These are phyloP conservation scores for Ilyonectria robusta DNA, from an alignment of 2,329 filamentous ascomycete species.

Conservation along the genomic window DNA sequence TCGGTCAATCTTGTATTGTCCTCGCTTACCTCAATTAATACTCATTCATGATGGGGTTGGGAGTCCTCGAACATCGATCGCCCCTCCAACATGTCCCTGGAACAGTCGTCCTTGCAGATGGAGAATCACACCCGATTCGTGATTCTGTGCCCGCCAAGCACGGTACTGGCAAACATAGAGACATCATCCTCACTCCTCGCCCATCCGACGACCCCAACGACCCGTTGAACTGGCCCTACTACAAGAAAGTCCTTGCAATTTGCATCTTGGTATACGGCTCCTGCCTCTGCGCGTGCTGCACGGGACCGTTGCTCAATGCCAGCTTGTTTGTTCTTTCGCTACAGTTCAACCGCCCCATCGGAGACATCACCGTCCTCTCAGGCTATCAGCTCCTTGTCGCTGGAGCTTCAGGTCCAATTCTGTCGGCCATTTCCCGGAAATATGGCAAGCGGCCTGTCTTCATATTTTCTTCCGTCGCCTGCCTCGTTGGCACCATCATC, in stretches of 20 bases:
- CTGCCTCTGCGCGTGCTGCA: neutral
- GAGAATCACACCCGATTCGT: neutral
- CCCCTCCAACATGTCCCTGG: neutral
- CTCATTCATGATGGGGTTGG: neutral
- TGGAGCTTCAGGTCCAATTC: neutral
- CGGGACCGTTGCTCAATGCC: constrained; percentile 4
- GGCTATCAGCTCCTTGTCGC: constrained; percentile 9
- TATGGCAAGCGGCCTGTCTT: constrained; percentile 3
- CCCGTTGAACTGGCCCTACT: neutral
- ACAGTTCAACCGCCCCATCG: neutral
- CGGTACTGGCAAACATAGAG: neutral
- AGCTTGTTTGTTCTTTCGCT: neutral
- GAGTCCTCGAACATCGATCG: neutral
- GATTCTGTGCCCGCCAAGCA: neutral
- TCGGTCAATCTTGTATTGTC: neutral
- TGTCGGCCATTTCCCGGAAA: constrained; percentile 3
- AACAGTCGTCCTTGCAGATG: neutral
- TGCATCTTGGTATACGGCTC: neutral
- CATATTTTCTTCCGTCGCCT: neutral
- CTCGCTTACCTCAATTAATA: too few species aligned
- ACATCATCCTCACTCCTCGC: neutral
- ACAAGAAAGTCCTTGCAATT: neutral
- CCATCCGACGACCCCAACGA: constrained; percentile 1
- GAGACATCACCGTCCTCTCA: neutral
- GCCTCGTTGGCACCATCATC: neutral